phyloP scores from a whole-genome alignment of 306 rosid genomes.

The Medicago arabica region DNA sequence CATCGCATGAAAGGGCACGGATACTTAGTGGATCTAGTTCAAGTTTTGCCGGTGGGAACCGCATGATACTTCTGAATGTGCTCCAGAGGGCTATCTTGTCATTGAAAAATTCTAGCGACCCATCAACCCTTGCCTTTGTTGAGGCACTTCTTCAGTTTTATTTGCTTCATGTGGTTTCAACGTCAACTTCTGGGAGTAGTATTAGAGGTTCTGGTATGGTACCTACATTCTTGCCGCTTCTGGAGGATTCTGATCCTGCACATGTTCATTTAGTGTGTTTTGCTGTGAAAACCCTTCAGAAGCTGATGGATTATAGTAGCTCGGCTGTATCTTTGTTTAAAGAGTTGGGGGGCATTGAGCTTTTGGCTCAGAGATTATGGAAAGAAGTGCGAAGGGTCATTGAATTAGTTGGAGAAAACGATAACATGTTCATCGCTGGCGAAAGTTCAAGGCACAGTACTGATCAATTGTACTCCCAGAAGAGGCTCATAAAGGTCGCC shows the following conservation, averaged over 20 bases:
- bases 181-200: constrained; percentile 87
- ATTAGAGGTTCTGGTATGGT: constrained; percentile 98
- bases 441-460: constrained; percentile 73
- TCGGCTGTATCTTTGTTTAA: constrained; percentile 95
- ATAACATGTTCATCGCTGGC: constrained; percentile 58
- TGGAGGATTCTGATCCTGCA: constrained; percentile 87
- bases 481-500: constrained; percentile 89
- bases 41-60: constrained; percentile 95
- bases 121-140: constrained; percentile 90
- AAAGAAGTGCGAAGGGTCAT: constrained; percentile 86
- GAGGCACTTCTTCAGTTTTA: constrained; percentile 99
- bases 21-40: constrained; percentile 91
- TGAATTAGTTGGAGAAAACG: constrained; percentile 62
- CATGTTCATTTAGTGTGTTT: constrained; percentile 93
- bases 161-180: constrained; percentile 93
- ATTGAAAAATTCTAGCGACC: constrained; percentile 84
- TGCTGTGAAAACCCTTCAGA: constrained; percentile 97
- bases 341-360: constrained; percentile 94
- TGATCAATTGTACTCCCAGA: constrained; percentile 80
- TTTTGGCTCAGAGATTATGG: constrained; percentile 87
- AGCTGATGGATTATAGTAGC: constrained; percentile 98
- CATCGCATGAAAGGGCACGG: constrained; percentile 94
- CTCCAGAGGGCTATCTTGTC: constrained; percentile 94
- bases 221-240: constrained; percentile 90
- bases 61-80: constrained; percentile 95